phyloP scores from a whole-genome alignment of 2,329 filamentous ascomycete genomes.

The Aureobasidium sp. region DNA sequence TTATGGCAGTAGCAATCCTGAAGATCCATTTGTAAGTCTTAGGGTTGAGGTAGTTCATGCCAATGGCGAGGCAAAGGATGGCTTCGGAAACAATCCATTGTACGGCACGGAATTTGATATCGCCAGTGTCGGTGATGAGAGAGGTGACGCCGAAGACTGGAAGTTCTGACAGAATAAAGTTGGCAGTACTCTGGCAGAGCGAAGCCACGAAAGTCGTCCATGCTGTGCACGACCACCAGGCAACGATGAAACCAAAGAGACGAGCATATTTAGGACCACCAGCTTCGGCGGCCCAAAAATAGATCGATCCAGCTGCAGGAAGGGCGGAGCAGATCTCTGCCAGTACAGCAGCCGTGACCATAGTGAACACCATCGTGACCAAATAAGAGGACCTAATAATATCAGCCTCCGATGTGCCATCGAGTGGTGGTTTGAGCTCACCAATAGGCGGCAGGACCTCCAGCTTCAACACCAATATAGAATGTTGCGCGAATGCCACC shows the following conservation, averaged over 20 bases:
- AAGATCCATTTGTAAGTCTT: constrained; percentile 42
- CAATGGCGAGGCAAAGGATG: constrained; percentile 31
- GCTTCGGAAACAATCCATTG: constrained; percentile 50
- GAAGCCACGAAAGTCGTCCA: constrained; percentile 44
- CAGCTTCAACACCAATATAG: constrained; percentile 53
- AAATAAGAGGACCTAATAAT: constrained; percentile 47
- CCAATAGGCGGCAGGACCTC: constrained; percentile 54
- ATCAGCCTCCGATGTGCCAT: neutral
- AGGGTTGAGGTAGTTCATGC: constrained; percentile 30
- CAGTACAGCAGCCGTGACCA: constrained; percentile 52
- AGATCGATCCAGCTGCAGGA: constrained; percentile 51
- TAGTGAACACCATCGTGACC: constrained; percentile 51
- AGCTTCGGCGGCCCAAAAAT: constrained; percentile 53
- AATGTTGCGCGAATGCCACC: constrained; percentile 52
- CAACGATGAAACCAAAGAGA: constrained; percentile 53
- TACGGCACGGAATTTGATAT: constrained; percentile 50
- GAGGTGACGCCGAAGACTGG: constrained; percentile 45
- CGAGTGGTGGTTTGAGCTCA: constrained; percentile 16
- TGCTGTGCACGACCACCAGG: constrained; percentile 55
- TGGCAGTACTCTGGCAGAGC: constrained; percentile 29
- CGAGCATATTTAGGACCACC: constrained; percentile 48
- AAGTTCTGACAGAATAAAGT: constrained; percentile 40
- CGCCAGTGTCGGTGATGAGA: constrained; percentile 44
- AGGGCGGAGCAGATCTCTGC: constrained; percentile 53
- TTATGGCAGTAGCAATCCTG: constrained; percentile 40